Evolutionary conservation across 1,284 basidiomycete genomes (phyloP).

Genomic region (Cryptococcus depauperatus): DNA sequence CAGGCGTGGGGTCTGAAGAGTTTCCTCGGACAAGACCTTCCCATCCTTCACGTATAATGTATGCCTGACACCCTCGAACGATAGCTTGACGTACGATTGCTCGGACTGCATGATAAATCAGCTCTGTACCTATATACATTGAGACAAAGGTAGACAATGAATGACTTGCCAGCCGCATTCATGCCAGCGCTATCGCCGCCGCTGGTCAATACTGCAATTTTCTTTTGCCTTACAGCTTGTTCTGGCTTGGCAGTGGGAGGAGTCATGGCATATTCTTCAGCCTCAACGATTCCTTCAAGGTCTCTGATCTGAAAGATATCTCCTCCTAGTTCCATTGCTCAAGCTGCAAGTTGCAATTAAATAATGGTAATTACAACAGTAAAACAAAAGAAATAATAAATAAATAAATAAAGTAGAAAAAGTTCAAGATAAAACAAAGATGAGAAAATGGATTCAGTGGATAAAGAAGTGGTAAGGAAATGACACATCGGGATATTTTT

Average conservation of each 20-base stretch:
- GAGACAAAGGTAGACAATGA: background rate
- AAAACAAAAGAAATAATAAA: too few relatives aligned
- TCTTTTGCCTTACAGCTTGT: conserved; percentile 31
- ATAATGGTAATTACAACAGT: too few relatives aligned
- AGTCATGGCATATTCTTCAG: background rate
- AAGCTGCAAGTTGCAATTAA: too few relatives aligned
- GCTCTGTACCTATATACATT: background rate
- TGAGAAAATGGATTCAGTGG: too few relatives aligned
- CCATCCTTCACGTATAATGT: conserved; percentile 93
- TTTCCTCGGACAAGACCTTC: conserved; percentile 72
- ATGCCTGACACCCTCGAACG: conserved; percentile 84
- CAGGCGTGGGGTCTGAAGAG: conserved; percentile 33
- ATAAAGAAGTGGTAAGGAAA: too few relatives aligned
- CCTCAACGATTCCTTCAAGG: conserved; percentile 23
- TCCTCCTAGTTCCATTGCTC: background rate
- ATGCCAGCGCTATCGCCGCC: conserved; percentile 96
- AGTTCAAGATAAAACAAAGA: too few relatives aligned
- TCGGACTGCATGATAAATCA: conserved; percentile 52
- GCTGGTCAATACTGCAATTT: conserved; percentile 86
- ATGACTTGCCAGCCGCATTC: conserved; percentile 65
- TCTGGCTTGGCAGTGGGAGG: background rate
- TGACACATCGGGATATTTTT: too few relatives aligned
- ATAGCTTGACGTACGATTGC: conserved; percentile 84
- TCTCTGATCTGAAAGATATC: conserved; percentile 25
- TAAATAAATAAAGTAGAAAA: too few relatives aligned